A percentile compares a stretch with the other conserved stretches of the same genome.
Evolutionary conservation across 2,329 filamentous ascomycete species (phyloP).

Genomic region (Aspergillus jensenii): DNA sequence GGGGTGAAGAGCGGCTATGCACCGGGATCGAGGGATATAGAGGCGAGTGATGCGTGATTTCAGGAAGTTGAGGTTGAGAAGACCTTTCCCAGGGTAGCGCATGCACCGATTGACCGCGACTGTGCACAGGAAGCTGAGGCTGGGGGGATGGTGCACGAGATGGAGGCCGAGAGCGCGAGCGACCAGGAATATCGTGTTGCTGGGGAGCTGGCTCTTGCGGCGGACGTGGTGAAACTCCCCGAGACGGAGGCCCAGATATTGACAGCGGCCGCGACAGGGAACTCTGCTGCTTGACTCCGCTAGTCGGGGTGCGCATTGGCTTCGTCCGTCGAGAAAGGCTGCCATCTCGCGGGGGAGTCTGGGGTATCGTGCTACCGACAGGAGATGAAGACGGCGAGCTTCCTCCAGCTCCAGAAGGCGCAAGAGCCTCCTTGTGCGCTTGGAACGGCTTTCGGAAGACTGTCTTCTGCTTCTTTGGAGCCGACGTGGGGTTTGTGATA

Average conservation of each 20-base stretch:
- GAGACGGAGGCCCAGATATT: conserved; percentile 30
- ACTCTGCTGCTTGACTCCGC: conserved; percentile 39
- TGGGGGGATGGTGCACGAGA: conserved; percentile 13
- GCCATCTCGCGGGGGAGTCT: conserved; percentile 36
- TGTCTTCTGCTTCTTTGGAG: conserved; percentile 60
- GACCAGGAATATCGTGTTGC: conserved; percentile 3
- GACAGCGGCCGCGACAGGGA: conserved; percentile 36
- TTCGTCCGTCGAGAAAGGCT: conserved; percentile 32
- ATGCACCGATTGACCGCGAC: conserved; percentile 7
- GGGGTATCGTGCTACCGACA: conserved; percentile 36
- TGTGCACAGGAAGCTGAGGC: neutral
- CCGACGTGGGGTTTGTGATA: conserved; percentile 44
- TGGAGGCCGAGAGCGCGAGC: conserved; percentile 17
- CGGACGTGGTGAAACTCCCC: conserved; percentile 27
- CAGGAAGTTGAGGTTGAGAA: conserved; percentile 4
- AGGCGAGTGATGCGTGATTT: conserved; percentile 12
- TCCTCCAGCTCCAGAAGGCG: conserved; percentile 37
- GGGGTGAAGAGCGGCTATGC: conserved; percentile 18
- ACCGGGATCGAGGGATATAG: conserved; percentile 6
- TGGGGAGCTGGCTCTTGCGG: conserved; percentile 16
- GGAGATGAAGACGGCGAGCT: conserved; percentile 34
- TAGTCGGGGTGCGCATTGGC: conserved; percentile 38
- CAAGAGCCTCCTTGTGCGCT: conserved; percentile 55
- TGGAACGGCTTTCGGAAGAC: conserved; percentile 65
- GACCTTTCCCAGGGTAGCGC: neutral